Base-by-base conservation (phyloP, 2,329 filamentous ascomycete genomes). In the Pestalotiopsis sp. region DNA sequence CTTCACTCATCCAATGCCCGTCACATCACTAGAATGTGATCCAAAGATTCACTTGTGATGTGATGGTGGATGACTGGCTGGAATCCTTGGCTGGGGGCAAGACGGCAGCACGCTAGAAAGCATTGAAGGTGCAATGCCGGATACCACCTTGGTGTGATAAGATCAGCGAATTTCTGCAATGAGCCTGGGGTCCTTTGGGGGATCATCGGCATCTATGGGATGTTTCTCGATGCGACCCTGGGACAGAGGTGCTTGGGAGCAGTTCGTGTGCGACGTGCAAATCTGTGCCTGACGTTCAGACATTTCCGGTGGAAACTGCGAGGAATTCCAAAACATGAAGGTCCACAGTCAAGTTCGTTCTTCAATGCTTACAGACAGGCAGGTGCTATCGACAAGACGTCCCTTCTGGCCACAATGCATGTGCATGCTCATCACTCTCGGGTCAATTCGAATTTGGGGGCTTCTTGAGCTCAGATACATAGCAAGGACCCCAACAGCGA, bases 11-110 rank as follows among this genome's bases (percentile, higher is more conserved):
- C 23, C 45, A 9, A n/a, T n/a, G 17, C 36, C 17, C 36, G 17
- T 62, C 59, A 62, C 59, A 62, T 36, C 59, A 39, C 59, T 20
- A 62, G 31, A 27, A 36, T 62, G 59, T 62, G 59, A 62, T 62
- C 38, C 59, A 23, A 52, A 27, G 57, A 59, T 27, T 36, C 17
- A 20, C 36, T 36, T 62, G 59, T 62, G 59, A 62, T 62, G 59
- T 62, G 59, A 62, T 39, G 31, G 31, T 36, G 36, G 23, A 59
- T 59, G 27, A 23, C 23, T 27, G 57, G 25, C 57, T 13, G 25
- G 11, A 52, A 52, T 52, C 20, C 45, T 9, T 27, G 3, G 23
- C 14, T 27, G 4, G 13, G 23, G 25, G 17, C 23, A 36, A 6
- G 23, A 27, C 20, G 25, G 25, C 12, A 9, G 3, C 2, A 20